Base-by-base conservation (phyloP, 2,329 filamentous ascomycete species). In the Pseudogymnoascus sp. region DNA sequence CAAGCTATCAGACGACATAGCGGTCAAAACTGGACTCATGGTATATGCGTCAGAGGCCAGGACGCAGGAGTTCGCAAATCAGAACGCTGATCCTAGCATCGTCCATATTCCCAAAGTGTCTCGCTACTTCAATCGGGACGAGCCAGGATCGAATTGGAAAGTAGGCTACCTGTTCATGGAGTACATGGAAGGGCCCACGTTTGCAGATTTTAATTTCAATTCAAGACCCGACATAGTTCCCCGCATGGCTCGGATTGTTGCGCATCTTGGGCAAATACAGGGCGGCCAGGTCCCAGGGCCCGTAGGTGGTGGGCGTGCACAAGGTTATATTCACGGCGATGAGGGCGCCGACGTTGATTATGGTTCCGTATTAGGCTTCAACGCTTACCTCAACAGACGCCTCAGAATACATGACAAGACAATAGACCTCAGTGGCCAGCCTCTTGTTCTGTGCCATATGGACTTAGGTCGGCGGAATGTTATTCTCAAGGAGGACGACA, bases 381-480 rank as follows among this genome's bases (percentile, higher is more conserved):
- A 50, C 15, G 6, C 44, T 1, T 28, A 10, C 0, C 44, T 28
- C 44, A 50, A 50, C 10, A 50, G 11, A 50, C 44, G 21, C 10
- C 23, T 50, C 21, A 13, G 11, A 9, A 9, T 47, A 26, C 2
- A 2, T 11, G 15, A 47, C 3, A 47, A 23, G 19, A 23, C 66
- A 17, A 65, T 71, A 57, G 64, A 71, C 60, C 42, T 71, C 17
- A 64, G 17, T 42, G 66, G 65, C 3, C 66, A 69, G 60, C 67
- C 69, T 28, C 69, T 73, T 35, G 68, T 70, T 42, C 63, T 72
- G 9, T 71, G 67, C 50, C 70, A 73, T 59, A 62, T 70, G 60
- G 70, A 73, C 59, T 64, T 71, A 9, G 66, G 65, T 64, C 70
- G 67, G 26, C 65, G 67, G 19, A 72, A 71, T 53, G 68, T 71